Evolutionary conservation across 2,329 filamentous ascomycete genomes (phyloP).

Genomic region (Fusarium torulosum): DNA sequence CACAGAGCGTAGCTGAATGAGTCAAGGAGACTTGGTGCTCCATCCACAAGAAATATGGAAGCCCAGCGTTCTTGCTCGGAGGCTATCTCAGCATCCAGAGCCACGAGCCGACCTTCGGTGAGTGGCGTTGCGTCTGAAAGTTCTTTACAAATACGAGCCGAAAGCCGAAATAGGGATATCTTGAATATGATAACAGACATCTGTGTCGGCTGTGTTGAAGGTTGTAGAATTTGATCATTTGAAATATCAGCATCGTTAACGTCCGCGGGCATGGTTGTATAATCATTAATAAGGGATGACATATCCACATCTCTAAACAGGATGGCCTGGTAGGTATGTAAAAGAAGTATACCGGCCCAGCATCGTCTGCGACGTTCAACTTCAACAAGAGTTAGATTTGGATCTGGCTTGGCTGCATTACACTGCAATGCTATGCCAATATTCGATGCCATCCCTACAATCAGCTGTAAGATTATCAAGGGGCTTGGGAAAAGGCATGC

Average conservation of each 20-base stretch:
- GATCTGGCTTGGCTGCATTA: neutral
- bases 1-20: conserved; percentile 35
- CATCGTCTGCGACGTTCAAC: conserved; percentile 37
- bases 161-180: conserved; percentile 29
- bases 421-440: conserved; percentile 4
- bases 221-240: neutral
- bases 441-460: conserved; percentile 30
- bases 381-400: conserved; percentile 11
- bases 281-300: conserved; percentile 22
- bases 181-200: conserved; percentile 37
- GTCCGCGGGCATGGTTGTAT: conserved; percentile 15
- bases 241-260: conserved; percentile 5
- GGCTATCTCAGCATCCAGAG: neutral
- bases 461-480: neutral
- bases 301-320: conserved; percentile 36
- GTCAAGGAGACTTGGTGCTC: conserved; percentile 31
- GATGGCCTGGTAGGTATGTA: conserved; percentile 38
- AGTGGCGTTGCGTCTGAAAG: conserved; percentile 7
- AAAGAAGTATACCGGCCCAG: conserved; percentile 38
- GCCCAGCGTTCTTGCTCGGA: neutral
- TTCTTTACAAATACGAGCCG: conserved; percentile 23
- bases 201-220: conserved; percentile 6
- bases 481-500: neutral
- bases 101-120: neutral
- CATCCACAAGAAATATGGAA: conserved; percentile 21